These are phyloP conservation scores for Eucalyptus cloeziana DNA, from an alignment of 345 rosid species.

Conservation along the genomic window DNA sequence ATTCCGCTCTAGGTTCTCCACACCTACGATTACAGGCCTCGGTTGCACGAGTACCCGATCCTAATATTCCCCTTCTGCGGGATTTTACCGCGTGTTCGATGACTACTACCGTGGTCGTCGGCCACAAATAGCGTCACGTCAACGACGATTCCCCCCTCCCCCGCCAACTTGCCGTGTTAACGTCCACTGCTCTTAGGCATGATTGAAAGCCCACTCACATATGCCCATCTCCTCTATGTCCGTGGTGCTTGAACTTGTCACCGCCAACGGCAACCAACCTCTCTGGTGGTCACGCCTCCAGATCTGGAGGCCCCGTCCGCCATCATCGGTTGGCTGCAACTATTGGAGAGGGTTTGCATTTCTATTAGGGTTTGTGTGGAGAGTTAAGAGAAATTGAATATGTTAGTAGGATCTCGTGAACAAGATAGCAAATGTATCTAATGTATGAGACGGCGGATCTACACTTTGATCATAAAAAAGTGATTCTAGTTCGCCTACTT, in stretches of 20 bases:
- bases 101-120: background rate
- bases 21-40: slow-evolving; percentile 12
- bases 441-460: no score
- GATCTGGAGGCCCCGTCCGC: background rate
- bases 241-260: background rate
- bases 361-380: background rate
- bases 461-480: background rate
- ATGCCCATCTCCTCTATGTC: background rate
- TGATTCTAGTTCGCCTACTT: background rate
- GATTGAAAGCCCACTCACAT: background rate
- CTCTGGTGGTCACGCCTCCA: background rate
- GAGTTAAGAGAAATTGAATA: background rate
- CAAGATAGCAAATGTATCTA: no score
- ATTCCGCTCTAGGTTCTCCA: slow-evolving; percentile 10
- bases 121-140: background rate
- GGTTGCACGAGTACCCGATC: slow-evolving; percentile 10
- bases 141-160: background rate
- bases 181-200: background rate
- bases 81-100: no score
- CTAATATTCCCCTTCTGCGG: background rate
- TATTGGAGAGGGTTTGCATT: no score
- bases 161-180: no score
- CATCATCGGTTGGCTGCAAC: no score
- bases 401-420: background rate
- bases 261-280: no score